These are phyloP conservation scores for Pleurostoma richardsiae DNA, from an alignment of 2,329 filamentous ascomycete genomes.

Conservation along the genomic window DNA sequence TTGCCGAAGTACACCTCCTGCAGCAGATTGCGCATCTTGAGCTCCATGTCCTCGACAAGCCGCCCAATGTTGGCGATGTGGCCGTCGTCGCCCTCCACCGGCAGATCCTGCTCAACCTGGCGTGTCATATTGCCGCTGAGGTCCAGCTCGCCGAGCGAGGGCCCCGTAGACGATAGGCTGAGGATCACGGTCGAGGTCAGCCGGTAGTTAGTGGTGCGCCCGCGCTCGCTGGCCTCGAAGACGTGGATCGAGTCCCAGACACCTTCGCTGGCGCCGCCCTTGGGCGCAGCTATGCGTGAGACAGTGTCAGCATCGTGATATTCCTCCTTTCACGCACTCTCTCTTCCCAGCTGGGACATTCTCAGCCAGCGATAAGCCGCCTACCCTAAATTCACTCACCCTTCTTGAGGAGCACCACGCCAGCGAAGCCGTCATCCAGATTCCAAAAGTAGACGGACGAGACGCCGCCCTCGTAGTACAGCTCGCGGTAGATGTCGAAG, in stretches of 20 bases:
- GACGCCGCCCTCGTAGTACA: slow-evolving; percentile 96
- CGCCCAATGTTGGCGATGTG: slow-evolving; percentile 94
- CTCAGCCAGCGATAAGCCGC: too few species aligned
- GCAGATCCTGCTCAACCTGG: slow-evolving; percentile 87
- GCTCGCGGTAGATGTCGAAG: slow-evolving; percentile 92
- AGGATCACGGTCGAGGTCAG: slow-evolving; percentile 96
- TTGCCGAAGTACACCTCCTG: slow-evolving; percentile 99
- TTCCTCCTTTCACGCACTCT: too few species aligned
- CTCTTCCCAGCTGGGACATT: too few species aligned
- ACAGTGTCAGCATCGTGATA: background rate
- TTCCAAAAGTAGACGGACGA: slow-evolving; percentile 99
- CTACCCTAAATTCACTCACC: slow-evolving; percentile 41
- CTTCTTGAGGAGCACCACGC: slow-evolving; percentile 94
- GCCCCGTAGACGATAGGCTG: slow-evolving; percentile 66
- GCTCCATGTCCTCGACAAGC: slow-evolving; percentile 98
- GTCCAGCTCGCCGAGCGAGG: slow-evolving; percentile 75
- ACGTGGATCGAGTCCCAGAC: slow-evolving; percentile 99
- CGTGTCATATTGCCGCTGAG: slow-evolving; percentile 97
- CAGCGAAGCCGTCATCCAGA: slow-evolving; percentile 94
- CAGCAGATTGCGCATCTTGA: slow-evolving; percentile 97
- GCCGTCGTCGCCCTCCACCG: slow-evolving; percentile 82
- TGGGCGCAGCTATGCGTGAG: slow-evolving; percentile 53
- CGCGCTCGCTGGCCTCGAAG: slow-evolving; percentile 91
- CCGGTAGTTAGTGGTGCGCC: slow-evolving; percentile 91
- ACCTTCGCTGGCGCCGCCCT: slow-evolving; percentile 58